These are phyloP conservation scores for Babesia sp. DNA, from an alignment of 169 alveolate species.

Conservation along the genomic window DNA sequence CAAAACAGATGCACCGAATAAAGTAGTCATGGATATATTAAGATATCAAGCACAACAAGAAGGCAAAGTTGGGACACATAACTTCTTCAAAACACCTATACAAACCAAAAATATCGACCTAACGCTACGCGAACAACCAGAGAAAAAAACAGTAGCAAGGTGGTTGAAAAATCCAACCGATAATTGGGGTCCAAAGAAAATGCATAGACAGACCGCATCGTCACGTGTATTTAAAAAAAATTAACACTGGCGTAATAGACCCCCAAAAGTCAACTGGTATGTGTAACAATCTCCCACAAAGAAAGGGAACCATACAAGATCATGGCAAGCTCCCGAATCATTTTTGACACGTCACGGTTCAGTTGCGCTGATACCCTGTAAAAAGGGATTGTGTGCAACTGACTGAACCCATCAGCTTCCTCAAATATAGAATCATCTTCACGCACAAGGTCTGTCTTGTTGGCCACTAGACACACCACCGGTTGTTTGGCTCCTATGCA, in stretches of 20 bases:
- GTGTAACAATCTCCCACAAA: constrained; percentile 65
- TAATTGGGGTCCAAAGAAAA: constrained; percentile 69
- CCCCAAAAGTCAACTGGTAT: background rate
- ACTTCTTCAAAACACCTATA: constrained; percentile 45
- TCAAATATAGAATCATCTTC: constrained; percentile 36
- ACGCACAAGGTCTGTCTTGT: constrained; percentile 52
- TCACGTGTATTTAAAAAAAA: constrained; percentile 10
- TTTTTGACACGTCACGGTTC: constrained; percentile 20
- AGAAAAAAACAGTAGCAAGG: constrained; percentile 37
- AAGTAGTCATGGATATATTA: constrained; percentile 87
- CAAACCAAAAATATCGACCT: constrained; percentile 56
- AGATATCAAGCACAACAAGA: constrained; percentile 55
- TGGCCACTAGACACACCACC: constrained; percentile 59
- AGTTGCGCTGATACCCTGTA: constrained; percentile 44
- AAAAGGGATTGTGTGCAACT: constrained; percentile 40
- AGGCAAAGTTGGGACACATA: constrained; percentile 19
- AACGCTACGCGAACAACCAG: background rate
- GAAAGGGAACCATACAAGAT: constrained; percentile 54
- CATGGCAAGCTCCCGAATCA: constrained; percentile 61
- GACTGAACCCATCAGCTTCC: constrained; percentile 60
- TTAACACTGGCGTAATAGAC: too few species aligned
- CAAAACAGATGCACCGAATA: constrained; percentile 86
- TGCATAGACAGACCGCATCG: constrained; percentile 52
- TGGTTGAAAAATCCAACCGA: constrained; percentile 64
- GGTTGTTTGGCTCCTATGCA: constrained; percentile 42